Conservation (phyloP, 225 moss, liverwort and hornwort species). For the Asterella californica region DNA sequence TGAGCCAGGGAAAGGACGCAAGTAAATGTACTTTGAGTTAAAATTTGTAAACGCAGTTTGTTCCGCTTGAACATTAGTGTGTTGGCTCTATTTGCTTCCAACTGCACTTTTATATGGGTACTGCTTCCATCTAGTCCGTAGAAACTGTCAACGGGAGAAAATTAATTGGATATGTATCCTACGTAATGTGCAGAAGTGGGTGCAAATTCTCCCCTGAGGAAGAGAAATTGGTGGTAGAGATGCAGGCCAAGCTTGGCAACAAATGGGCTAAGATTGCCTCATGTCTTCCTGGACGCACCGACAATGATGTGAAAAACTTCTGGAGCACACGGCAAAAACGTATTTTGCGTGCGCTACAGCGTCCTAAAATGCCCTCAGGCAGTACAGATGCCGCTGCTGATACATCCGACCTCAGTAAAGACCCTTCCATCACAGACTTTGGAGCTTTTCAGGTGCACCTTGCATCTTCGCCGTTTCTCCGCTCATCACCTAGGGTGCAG, state of each 20-base stretch:
- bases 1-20: neutral
- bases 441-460: slow-evolving; percentile 68
- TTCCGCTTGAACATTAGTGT: neutral
- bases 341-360: slow-evolving; percentile 80
- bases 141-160: neutral
- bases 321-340: slow-evolving; percentile 97
- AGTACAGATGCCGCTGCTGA: slow-evolving; percentile 88
- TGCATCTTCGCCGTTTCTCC: neutral
- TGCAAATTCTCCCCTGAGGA: slow-evolving; percentile 96
- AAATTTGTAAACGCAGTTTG: neutral
- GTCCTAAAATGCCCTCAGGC: slow-evolving; percentile 77
- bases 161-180: neutral
- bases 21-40: neutral
- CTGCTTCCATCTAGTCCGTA: neutral
- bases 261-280: slow-evolving; percentile 99
- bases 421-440: slow-evolving; percentile 55
- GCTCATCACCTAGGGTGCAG: neutral
- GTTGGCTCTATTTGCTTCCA: neutral
- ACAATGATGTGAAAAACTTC: slow-evolving; percentile 97
- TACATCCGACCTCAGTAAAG: slow-evolving; percentile 85
- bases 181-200: slow-evolving; percentile 56
- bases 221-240: slow-evolving; percentile 92
- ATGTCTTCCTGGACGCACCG: slow-evolving; percentile 87
- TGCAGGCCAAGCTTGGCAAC: slow-evolving; percentile 97
- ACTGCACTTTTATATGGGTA: neutral